These are phyloP conservation scores for Fraxinus sp. DNA, from an alignment of 305 asterid genomes.

Conservation along the genomic window DNA sequence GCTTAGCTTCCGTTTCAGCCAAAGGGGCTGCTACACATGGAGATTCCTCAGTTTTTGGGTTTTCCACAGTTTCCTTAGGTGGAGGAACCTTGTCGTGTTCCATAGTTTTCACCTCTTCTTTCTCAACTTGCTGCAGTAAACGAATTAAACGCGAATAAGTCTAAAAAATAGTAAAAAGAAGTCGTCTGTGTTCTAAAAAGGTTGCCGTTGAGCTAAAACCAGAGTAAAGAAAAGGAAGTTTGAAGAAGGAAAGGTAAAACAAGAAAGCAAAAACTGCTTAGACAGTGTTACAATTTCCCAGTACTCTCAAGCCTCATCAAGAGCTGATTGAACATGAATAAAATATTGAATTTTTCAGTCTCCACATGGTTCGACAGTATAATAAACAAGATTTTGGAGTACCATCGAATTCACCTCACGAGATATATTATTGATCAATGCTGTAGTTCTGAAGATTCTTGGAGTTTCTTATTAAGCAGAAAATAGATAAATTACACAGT, in stretches of 20 bases:
- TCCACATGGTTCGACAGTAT: neutral
- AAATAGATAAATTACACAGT: neutral
- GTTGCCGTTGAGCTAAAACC: neutral
- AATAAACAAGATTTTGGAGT: neutral
- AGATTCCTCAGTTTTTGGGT: constrained; percentile 33
- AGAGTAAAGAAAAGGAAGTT: neutral
- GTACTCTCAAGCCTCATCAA: neutral
- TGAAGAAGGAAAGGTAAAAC: neutral
- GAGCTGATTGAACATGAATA: neutral
- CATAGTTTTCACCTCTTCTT: constrained; percentile 41
- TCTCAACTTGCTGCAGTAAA: constrained; percentile 46
- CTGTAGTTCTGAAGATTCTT: neutral
- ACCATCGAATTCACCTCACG: neutral
- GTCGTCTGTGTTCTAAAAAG: neutral
- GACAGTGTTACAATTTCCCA: neutral
- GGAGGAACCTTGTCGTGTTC: constrained; percentile 38
- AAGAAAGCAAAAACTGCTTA: neutral
- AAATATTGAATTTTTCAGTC: neutral
- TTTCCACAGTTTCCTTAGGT: constrained; percentile 29
- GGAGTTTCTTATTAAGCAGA: neutral
- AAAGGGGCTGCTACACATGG: constrained; percentile 21
- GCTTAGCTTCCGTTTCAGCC: constrained; percentile 33
- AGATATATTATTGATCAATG: neutral
- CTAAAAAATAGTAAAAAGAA: neutral
- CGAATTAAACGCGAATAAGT: neutral